phyloP scores from a whole-genome alignment of 306 rosid genomes.

The Prunus campanulata region DNA sequence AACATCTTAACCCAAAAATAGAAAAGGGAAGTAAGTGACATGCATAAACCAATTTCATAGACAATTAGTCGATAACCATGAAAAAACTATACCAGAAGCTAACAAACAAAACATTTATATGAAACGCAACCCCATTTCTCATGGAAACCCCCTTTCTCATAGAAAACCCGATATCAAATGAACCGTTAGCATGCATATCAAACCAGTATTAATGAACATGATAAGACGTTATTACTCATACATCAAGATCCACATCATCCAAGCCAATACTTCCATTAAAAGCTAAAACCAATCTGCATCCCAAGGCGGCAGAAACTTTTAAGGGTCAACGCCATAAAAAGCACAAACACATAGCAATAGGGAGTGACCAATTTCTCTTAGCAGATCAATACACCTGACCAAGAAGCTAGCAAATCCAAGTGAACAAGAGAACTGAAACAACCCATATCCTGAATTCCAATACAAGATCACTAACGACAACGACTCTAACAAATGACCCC shows the following conservation, averaged over 20 bases:
- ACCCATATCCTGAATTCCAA: neutral
- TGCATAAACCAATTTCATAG: neutral
- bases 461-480: neutral
- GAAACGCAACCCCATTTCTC: constrained; percentile 9
- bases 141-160: neutral
- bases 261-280: neutral
- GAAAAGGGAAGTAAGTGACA: neutral
- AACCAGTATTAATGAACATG: neutral
- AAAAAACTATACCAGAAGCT: neutral
- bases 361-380: neutral
- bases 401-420: neutral
- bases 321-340: constrained; percentile 7
- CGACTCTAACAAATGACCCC: neutral
- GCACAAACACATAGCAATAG: neutral
- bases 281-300: neutral
- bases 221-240: neutral
- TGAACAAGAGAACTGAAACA: neutral
- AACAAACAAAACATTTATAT: neutral
- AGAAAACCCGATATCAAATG: neutral
- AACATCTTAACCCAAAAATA: neutral
- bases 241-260: neutral
- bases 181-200: neutral
- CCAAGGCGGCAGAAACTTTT: neutral
- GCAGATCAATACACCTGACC: neutral
- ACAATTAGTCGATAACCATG: neutral